phyloP scores from a whole-genome alignment of 768 basidiomycete species.

The Macrolepiota albuminosa region DNA sequence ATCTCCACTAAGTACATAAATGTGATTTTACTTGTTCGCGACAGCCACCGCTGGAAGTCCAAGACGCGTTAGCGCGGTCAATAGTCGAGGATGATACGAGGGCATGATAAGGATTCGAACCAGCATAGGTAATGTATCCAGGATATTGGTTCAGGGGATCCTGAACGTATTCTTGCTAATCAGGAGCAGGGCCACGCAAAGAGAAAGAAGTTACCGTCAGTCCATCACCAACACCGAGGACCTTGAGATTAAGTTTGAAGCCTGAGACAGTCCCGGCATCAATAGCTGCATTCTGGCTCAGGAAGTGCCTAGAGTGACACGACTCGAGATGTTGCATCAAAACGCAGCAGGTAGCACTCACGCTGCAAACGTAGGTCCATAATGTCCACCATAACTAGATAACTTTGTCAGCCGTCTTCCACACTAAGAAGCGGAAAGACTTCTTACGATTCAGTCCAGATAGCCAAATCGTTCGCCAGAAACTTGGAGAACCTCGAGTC shows the following conservation, averaged over 20 bases:
- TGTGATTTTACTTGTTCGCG: constrained; percentile 33
- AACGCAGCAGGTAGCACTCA: constrained; percentile 17
- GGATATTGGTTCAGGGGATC: constrained; percentile 51
- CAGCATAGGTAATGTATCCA: constrained; percentile 52
- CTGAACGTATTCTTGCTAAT: constrained; percentile 12
- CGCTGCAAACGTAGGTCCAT: constrained; percentile 63
- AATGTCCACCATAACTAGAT: constrained; percentile 60
- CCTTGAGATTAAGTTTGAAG: constrained; percentile 50
- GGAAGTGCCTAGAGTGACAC: constrained; percentile 36
- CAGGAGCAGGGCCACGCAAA: not conserved
- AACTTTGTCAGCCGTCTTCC: not conserved
- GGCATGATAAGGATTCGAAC: constrained; percentile 51
- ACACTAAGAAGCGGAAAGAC: constrained; percentile 2
- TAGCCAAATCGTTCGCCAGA: constrained; percentile 39
- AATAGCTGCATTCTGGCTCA: constrained; percentile 56
- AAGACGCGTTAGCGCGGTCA: constrained; percentile 37
- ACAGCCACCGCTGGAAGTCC: constrained; percentile 42
- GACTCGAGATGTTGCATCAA: not conserved
- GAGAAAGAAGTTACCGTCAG: constrained; percentile 39
- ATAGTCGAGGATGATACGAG: constrained; percentile 42
- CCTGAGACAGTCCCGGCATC: constrained; percentile 39
- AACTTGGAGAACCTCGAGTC: constrained; percentile 51
- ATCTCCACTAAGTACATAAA: not conserved
- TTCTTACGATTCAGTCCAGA: constrained; percentile 60
- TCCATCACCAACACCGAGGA: constrained; percentile 60